Evolutionary conservation across 495 filamentous ascomycete genomes (phyloP), one percentile per base, ranked within the genome.

Genomic region (Tuber borchii): DNA sequence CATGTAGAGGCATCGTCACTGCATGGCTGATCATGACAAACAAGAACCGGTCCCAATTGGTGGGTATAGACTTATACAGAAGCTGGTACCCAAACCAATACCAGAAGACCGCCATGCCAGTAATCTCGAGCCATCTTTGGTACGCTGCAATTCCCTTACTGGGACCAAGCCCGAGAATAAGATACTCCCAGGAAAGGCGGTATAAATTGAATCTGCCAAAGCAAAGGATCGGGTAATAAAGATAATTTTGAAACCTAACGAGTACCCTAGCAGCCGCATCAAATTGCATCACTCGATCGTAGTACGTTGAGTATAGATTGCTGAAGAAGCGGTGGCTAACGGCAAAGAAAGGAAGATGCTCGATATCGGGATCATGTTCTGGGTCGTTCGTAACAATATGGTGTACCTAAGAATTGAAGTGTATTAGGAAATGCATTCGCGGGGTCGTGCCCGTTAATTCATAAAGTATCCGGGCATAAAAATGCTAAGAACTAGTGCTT

Each of bases 371-470:
- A 83, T 99, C 95, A 83, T 99, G 95, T 83, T 97, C 95, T 39
- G 95, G 93, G 70, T 91, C 91, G 84, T 99, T 99, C 26, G 95
- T 99, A 46, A 99, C 92, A 79, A 99, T 93, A 80, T 99, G 95
- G 83, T 99, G 95, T 40, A 99, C 95, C 81, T 83, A 69, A 51
- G 12, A 72, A 48, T 65, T 71, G 40, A 26, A 40, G 22, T 22
- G 26, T 44, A 14, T 78, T 72, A 82, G 71, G 22, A 51, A 43
- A 43, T 70, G 22, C n/a, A 69, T 10, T 34, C 70, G 10, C 37
- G 51, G 34, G n/a, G 7, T 44, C 44, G 48, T 40, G 73, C 51
- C 5, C 51, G n/a, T 14, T 8, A 14, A 61, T 61, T 61, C n/a
- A 26, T 61, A 61, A n/a, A n/a, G 51, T 26, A 61, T 61, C 51